Evolutionary conservation across 2,329 filamentous ascomycete genomes (phyloP), one percentile per base, ranked within the genome.

Genomic region (Alternaria longipes): DNA sequence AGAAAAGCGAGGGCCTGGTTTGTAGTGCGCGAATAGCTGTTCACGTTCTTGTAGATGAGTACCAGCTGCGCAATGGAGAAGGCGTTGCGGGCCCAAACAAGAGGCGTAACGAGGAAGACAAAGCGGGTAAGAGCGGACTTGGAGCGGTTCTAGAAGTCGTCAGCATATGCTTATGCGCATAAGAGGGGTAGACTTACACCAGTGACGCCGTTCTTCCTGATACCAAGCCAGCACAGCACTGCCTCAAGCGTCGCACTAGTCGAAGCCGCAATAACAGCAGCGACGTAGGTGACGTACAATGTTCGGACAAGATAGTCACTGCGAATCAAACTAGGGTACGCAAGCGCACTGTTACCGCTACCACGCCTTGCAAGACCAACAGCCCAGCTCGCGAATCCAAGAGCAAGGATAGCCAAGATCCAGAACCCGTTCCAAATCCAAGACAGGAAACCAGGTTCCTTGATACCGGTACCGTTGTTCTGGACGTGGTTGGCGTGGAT

Each of bases 401-500:
- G 51, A 4, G 18, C 66, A 3, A 65, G 44, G 26, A 68, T 60
- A 8, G 66, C 66, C 9, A 60, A 2, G 7, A 68, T 56, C 64
- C 64, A 68, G 30, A 65, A 63, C 6, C 44, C 44, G 28, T 68
- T 68, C 62, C 56, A 54, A 8, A 63, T 34, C 58, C 63, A 57
- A 14, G 62, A 67, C 2, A 67, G 14, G 11, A 67, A 46, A 12
- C 66, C 66, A 22, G 66, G 66, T 40, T 62, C 62, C 14, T 50
- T 59, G 8, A 68, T 59, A 0, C 64, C 58, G 4, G 66, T 65
- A 3, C 53, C 62, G 18, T 68, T 68, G 44, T 60, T 63, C 22
- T 68, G 62, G 1, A 68, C n/a, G 36, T 68, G 62, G 54, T 68
- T 68, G 46, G 66, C 62, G 4, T 62, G 52, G 45, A 68, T 65